Evolutionary conservation across 352 stramenopile species (phyloP), one percentile per base, ranked within the genome.

Genomic region (Achlya hypogyna): DNA sequence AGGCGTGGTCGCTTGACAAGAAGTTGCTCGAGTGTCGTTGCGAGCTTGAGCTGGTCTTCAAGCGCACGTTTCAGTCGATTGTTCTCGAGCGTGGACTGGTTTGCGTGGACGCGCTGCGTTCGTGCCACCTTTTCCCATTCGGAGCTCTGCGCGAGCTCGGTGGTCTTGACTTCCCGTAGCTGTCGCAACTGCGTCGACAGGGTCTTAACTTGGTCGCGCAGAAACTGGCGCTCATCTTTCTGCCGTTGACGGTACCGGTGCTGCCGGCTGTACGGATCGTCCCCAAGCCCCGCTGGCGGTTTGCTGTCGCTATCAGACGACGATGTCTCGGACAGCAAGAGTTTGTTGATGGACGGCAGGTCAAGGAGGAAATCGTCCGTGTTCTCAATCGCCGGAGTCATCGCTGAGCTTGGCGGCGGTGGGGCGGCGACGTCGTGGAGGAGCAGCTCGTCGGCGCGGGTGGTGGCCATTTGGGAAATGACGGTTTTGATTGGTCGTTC

Each of bases 31-130:
- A 67, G 51, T 27, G 60, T 34, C 18, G 56, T 49, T 20, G 60
- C 60, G 38, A 67, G 40, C 23, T 60, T 56, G 51, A 67, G 20
- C 35, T 67, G 60, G 34, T 67, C 60, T 22, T 67, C 60, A 20
- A 67, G 51, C 32, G 60, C 60, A 25, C 60, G 60, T 28, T 67
- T 67, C 16, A 67, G 60, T 23, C 51, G 51, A 8, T 14, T 25
- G 47, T 67, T 67, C 27, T 67, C 60, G 22, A 58, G 42, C 8
- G 51, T 47, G 25, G 60, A 42, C 2, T 38, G 27, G 14, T 67
- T 42, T 29, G 38, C 38, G 22, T 60, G 27, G 4, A 60, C 14
- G 12, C 31, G 51, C 34, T 60, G 60, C 18, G 60, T 29, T 6
- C 51, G 60, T 31, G 42, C 60, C 10, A 67, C 10, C 27, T 56